Base-by-base conservation (phyloP, 2,329 filamentous ascomycete species). In the Trichoderma oligosporum region DNA sequence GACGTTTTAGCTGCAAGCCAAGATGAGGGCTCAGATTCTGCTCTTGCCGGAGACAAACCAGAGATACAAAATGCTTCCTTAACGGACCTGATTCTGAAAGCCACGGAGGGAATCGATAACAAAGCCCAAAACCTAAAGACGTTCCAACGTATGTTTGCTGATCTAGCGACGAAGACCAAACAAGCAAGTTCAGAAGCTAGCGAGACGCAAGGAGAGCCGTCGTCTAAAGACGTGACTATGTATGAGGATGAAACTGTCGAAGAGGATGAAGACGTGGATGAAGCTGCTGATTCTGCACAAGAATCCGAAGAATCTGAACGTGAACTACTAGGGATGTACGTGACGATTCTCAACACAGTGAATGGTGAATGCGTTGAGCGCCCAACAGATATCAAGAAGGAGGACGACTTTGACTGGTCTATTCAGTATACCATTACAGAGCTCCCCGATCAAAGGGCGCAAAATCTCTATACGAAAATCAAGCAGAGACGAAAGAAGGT, bases 391-490 rank as follows among this genome's bases (percentile, higher is more conserved):
- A 86, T 44, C 70, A 55, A 45, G 12, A 38, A 55, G 12, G 51
- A 0, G 29, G 65, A 12, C 18, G 8, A 5, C 0, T 58, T 70
- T 68, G 58, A 84, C 62, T 97, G 92, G 92, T 70, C 74, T 0
- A 76, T 97, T n/a, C 84, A 94, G 64, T 97, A 96, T 71, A 79
- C 85, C 33, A 73, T 97, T 46, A 79, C 81, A 44, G 87, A 92
- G 62, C 75, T 91, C 2, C 52, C 71, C 0, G 61, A 63, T 2
- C 61, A 68, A 0, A 73, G 76, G 8, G 82, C 81, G 1, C 71
- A 70, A 59, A 70, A 56, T 0, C 69, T 88, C 22, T 91, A 91
- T 68, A 39, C 66, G 1, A 73, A 78, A 49, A 76, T 83, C 58
- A 82, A 84, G 67, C 70, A 65, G 3, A 78, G 87, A 14, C 81